Evolutionary conservation across 2,329 filamentous ascomycete genomes (phyloP).

Genomic region (Fusarium coffeatum): DNA sequence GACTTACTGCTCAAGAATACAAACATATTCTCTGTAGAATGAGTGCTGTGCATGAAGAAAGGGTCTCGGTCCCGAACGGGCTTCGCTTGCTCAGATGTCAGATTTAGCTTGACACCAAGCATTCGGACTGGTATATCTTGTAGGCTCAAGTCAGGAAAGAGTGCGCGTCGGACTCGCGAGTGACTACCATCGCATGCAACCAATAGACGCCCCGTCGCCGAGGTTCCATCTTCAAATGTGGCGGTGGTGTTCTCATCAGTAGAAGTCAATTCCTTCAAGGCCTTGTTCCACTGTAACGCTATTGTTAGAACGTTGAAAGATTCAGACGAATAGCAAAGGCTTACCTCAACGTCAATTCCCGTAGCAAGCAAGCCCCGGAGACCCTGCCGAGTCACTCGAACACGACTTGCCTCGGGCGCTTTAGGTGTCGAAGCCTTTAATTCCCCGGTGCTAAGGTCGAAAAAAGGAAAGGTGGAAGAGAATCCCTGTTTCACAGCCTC

Average conservation of each 20-base stretch:
- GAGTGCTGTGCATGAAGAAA: slow-evolving; percentile 65
- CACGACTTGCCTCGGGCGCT: slow-evolving; percentile 57
- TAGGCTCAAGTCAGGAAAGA: slow-evolving; percentile 53
- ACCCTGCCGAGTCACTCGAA: slow-evolving; percentile 61
- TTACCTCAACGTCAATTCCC: slow-evolving; percentile 60
- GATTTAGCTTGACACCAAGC: slow-evolving; percentile 59
- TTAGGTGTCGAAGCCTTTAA: slow-evolving; percentile 55
- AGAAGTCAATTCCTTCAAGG: slow-evolving; percentile 47
- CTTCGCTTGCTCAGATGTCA: slow-evolving; percentile 55
- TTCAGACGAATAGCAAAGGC: accelerated
- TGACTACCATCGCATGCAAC: slow-evolving; percentile 64
- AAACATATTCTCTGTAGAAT: slow-evolving; percentile 63
- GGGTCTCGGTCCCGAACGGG: slow-evolving; percentile 62
- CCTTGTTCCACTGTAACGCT: slow-evolving; percentile 55
- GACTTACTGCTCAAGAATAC: slow-evolving; percentile 63
- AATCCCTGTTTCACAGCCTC: slow-evolving; percentile 60
- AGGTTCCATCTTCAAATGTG: slow-evolving; percentile 60
- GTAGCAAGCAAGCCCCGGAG: slow-evolving; percentile 60
- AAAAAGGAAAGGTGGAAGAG: slow-evolving; percentile 64
- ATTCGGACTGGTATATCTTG: slow-evolving; percentile 60
- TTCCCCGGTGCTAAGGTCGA: slow-evolving; percentile 64
- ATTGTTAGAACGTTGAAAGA: accelerated
- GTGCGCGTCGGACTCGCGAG: slow-evolving; percentile 55
- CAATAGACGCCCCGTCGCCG: slow-evolving; percentile 56
- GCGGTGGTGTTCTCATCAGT: slow-evolving; percentile 53